A percentile compares a stretch with the other conserved stretches of the same genome.
phyloP scores from a whole-genome alignment of 345 rosid species.

The Garcia nutans region DNA sequence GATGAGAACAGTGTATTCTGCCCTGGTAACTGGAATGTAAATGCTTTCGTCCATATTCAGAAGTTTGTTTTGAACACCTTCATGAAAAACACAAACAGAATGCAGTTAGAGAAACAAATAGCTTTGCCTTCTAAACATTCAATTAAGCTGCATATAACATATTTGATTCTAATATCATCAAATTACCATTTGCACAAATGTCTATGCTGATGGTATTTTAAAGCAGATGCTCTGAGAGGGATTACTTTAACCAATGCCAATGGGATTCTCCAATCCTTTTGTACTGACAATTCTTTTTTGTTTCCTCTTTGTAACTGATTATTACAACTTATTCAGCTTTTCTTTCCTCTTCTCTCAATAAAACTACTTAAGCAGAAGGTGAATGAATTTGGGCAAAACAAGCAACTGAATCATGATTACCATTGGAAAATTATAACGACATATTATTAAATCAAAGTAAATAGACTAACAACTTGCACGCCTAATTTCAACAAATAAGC shows the following conservation, averaged over 20 bases:
- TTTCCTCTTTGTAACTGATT: too few species aligned
- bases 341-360: neutral
- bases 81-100: constrained; percentile 12
- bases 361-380: neutral
- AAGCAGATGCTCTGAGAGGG: neutral
- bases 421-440: neutral
- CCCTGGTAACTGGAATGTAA: constrained; percentile 75
- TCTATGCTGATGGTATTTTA: neutral
- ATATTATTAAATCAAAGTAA: neutral
- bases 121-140: neutral
- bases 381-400: neutral
- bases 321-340: neutral
- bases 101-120: constrained; percentile 12
- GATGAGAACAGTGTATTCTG: constrained; percentile 69
- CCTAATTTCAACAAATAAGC: neutral
- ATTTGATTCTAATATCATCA: neutral
- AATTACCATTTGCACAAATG: neutral
- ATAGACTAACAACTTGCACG: neutral
- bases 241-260: neutral
- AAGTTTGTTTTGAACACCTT: constrained; percentile 87
- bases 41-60: constrained; percentile 75
- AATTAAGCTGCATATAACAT: neutral
- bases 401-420: neutral
- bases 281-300: neutral
- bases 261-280: neutral